Evolutionary conservation across 129 eudicot genomes (phyloP).

Genomic region (Chrysanthemum seticuspe): DNA sequence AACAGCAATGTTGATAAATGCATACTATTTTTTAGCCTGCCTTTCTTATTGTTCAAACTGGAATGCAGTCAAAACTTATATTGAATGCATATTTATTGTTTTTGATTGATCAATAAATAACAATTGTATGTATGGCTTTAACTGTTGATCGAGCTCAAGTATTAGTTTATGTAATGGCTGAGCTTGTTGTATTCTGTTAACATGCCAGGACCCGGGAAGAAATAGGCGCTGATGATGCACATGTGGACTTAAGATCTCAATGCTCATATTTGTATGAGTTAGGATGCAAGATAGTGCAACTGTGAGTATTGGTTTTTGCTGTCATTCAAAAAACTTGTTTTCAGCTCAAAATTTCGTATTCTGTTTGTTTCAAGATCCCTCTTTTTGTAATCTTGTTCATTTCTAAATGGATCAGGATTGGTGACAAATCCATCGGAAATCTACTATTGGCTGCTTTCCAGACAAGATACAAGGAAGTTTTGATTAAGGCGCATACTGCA

Average conservation of each 20-base stretch:
- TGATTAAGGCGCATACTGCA: constrained; percentile 76
- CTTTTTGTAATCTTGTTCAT: background rate
- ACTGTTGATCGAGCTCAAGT: background rate
- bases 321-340: background rate
- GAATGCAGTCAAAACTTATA: background rate
- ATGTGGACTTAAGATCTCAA: constrained; percentile 75
- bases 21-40: background rate
- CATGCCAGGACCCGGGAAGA: constrained; percentile 77
- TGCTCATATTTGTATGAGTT: constrained; percentile 78
- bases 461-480: constrained; percentile 78
- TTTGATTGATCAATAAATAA: background rate
- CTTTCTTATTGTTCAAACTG: background rate
- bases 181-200: constrained; percentile 10
- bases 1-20: background rate
- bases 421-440: constrained; percentile 75
- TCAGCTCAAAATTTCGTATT: no score
- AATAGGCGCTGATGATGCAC: constrained; percentile 93
- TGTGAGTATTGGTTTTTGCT: constrained; percentile 49
- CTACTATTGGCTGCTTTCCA: constrained; percentile 74
- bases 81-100: background rate
- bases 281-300: constrained; percentile 71
- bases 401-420: constrained; percentile 44
- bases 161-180: background rate
- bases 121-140: background rate
- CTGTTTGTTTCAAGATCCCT: no score